Evolutionary conservation across 805 yeast species (phyloP), one percentile per base, ranked within the genome.

Genomic region (Pichia nanzhaoensis): DNA sequence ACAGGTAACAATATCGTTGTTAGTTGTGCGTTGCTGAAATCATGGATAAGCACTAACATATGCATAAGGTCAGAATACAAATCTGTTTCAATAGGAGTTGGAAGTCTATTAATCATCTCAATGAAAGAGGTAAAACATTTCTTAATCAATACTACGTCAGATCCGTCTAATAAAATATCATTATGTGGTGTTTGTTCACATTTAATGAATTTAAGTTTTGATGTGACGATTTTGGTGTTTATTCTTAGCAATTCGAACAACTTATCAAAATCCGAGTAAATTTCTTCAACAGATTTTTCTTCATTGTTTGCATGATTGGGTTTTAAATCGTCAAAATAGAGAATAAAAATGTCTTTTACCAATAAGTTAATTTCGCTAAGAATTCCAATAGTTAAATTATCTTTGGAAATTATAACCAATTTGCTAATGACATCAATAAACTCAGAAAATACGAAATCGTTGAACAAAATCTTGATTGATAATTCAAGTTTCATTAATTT

Each of bases 211-310:
- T 95, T 90, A 36, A 84, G 63, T 8, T 74, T 64, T 27, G 68
- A 71, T 22, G 81, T 73, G 16, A 89, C 64, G 0, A 86, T 82
- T 18, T 81, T 68, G 67, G 84, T 70, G 16, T 77, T 74, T 5
- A 89, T 73, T 50, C 96, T 71, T 41, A 89, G 64, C 21, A 90
- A 67, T 58, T 91, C 97, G 60, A 91, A 87, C 37, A 88, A 65
- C 55, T 85, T 87, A 54, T 87, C 95, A 44, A 85, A 81, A 42
- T 80, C 82, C 24, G 68, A 63, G 30, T 73, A 66, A 45, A 78
- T 66, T 32, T 67, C 70, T 9, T 73, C 77, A 1, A 65, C 61
- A 2, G 60, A 27, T 27, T 55, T 57, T 5, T 38, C 22, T 22
- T 72, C 66, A 12, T 30, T 12, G 12, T 24, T 21, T 9, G 34